Base-by-base conservation (phyloP, 139 green algal genomes). In the Zygnema cylindricum region DNA sequence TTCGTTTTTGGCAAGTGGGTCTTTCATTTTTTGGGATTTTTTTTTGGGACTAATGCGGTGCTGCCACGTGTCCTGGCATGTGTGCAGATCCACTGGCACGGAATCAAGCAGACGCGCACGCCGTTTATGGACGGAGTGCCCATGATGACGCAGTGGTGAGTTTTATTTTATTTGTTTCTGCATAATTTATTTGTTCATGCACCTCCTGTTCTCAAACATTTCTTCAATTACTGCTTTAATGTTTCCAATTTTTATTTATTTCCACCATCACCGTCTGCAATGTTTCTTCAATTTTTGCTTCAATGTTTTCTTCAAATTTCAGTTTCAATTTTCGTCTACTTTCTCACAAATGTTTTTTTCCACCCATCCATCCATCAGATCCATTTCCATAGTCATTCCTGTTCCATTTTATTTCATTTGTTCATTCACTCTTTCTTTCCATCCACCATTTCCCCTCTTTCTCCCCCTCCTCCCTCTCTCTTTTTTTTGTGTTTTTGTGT, bases 11-110 rank as follows among this genome's bases (percentile, higher is more conserved):
- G n/a, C n/a, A n/a, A n/a, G n/a, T n/a, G n/a, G n/a, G n/a, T n/a
- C n/a, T n/a, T n/a, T n/a, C n/a, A n/a, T n/a, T n/a, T n/a, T n/a
- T n/a, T n/a, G n/a, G n/a, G n/a, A n/a, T n/a, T n/a, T n/a, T n/a
- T n/a, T n/a, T n/a, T n/a, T n/a, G n/a, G n/a, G 43, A 16, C 3
- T 11, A 11, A 3, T 79, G 38, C 7, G 7, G 16, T 79, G 71
- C 36, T 43, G 7, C 3, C 71, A 16, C 11, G 7, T 16, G 71
- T 79, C 38, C 38, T 79, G 3, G 7, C 71, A 54, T 41, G 36
- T 79, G 71, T 79, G 36, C 36, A 41, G 54, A 86, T 86, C 2
- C 79, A 86, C 21, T 86, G 79, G 79, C 79, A 86, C 38, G 79
- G 79, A 38, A 86, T 86, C 38, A 16, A 21, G 2, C 79, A 86